Conservation (phyloP, 176 grass and related monocot species). For the Oryza glaberrima region DNA sequence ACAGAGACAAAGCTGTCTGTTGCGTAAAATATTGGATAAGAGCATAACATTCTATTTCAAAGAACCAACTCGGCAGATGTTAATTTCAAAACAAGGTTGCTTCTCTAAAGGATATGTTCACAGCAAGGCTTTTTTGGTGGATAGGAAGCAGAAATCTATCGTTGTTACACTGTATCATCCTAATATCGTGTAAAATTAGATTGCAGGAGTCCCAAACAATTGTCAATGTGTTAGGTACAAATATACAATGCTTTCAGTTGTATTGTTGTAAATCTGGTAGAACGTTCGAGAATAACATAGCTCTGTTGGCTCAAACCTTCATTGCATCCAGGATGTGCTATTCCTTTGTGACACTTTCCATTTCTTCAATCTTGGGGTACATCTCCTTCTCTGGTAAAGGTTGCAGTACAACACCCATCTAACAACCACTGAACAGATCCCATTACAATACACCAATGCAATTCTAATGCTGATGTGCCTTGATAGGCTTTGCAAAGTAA, state of each 20-base stretch:
- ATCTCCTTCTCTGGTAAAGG: slow-evolving; percentile 6
- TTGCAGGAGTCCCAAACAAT: background rate
- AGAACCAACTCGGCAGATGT: background rate
- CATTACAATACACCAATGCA: background rate
- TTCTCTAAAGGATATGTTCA: slow-evolving; percentile 12
- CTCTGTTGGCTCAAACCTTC: background rate
- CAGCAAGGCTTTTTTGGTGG: background rate
- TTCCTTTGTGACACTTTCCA: background rate
- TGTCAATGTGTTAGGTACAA: background rate
- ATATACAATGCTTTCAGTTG: background rate
- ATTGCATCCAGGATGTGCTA: background rate
- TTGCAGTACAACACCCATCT: background rate
- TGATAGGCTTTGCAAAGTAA: background rate
- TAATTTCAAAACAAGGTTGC: background rate
- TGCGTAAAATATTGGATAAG: background rate
- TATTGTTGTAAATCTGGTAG: background rate
- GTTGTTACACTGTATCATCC: background rate
- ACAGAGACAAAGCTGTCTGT: background rate
- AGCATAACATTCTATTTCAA: slow-evolving; percentile 15
- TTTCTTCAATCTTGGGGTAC: background rate
- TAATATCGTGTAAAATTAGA: background rate
- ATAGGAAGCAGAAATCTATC: background rate
- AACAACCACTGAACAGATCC: background rate
- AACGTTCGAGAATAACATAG: background rate
- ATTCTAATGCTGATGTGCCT: background rate